Base-by-base conservation (phyloP, 164 flowering plant species). In the Amborella trichopoda region DNA sequence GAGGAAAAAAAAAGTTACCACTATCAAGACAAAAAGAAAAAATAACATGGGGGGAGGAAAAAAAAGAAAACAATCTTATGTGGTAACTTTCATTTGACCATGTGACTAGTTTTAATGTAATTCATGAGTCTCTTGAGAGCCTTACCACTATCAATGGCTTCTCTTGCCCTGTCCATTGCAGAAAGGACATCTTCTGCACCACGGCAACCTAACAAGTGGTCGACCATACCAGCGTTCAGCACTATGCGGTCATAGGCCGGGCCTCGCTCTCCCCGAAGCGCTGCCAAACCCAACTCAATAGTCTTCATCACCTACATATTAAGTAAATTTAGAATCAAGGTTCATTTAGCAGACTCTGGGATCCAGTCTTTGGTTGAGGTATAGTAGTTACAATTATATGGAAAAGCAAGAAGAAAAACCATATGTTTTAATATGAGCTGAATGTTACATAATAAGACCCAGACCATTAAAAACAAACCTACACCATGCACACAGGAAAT, bases 181-280 rank as follows among this genome's bases (percentile, higher is more conserved):
- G 68, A 39, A 21, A 63, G 45, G 46, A 83, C 55, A 65, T 93
- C 91, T 54, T 88, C 84, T 26, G 95, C 95, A 45, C 89, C 95
- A 30, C 67, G 67, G 57, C 95, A 77, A 28, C 99, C 94, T 43
- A 93, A 69, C 76, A 93, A 70, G 54, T 93, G 97, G 69, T 93
- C 99, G n/a, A 76, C 91, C 66, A 88, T 71, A 56, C 89, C 99
- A 40, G 99, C 97, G 58, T 93, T 93, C 53, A 93, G 58, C 26
- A 88, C 83, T 12, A 93, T 83, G 48, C 97, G 68, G 58, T 93
- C 99, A 64, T 93, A 93, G 36, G 95, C 85, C 4, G 99, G 89
- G 17, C 99, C 97, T 57, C 74, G 81, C 40, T 88, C 77, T 13
- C 99, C 97, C 36, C 54, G 63, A 28, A 93, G 83, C 47, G 99